Evolutionary conservation across 2,329 filamentous ascomycete genomes (phyloP), one percentile per base, ranked within the genome.

Genomic region (Aspergillus viridinutans): DNA sequence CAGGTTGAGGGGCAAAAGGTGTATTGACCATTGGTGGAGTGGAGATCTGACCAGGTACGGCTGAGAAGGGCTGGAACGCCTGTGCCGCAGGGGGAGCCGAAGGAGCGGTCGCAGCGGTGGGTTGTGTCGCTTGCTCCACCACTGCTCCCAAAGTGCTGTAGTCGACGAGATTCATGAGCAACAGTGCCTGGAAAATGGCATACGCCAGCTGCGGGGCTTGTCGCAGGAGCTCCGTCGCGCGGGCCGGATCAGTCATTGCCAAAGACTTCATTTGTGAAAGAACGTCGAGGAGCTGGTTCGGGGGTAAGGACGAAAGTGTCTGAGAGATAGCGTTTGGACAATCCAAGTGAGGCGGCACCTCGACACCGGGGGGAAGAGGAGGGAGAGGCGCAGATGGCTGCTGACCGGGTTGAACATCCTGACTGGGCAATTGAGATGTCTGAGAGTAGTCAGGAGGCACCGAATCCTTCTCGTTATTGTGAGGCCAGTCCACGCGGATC

Each of bases 131-230:
- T 72, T 77, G 80, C 68, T 95, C 90, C 53, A 97, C 83, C 29
- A 97, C 90, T 4, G 89, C 87, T 61, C 88, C 84, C 54, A 97
- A 86, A 3, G 92, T 87, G 66, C 87, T 87, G 14, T 90, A 89
- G 57, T 94, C 93, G 55, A 97, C 91, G 9, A 97, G 85, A 49
- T 92, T 91, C 85, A 97, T 94, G 40, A 97, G 85, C 2, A 97
- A 84, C 9, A 97, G 83, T 25, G 92, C 90, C 76, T 97, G 93
- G 77, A 97, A 97, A 63, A 97, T 89, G 57, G 94, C 94, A 68
- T 96, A 97, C 4, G 90, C 86, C 48, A 99, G 85, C 76, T 99
- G 94, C 0, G 94, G 94, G 1, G 92, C 92, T 77, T 93, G 89
- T 60, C 88, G 83, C 45, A 99, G 84, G 43, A 97, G 85, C 69